phyloP scores from a whole-genome alignment of 75 land plant genomes.

The Azolla pinnata region DNA sequence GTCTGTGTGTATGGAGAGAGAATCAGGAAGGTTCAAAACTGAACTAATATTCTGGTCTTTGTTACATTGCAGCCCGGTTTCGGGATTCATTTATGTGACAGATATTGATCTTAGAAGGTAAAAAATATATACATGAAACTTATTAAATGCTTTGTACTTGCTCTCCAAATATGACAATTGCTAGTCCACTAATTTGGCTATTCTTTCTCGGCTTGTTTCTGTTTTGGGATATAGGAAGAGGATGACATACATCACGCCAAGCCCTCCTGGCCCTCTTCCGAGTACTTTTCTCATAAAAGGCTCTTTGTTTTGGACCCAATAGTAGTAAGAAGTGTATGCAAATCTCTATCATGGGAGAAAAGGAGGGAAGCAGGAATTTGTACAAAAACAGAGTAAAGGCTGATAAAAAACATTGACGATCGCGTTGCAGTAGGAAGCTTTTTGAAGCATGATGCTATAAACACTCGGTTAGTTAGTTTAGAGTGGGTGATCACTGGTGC shows the following conservation, averaged over 20 bases:
- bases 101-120: slow-evolving; percentile 9
- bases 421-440: no score
- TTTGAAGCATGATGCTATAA: no score
- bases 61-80: background rate
- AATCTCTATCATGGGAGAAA: no score
- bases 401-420: no score
- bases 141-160: background rate
- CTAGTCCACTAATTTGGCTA: background rate
- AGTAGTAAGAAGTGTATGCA: background rate
- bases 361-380: no score
- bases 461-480: no score
- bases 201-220: background rate
- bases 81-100: slow-evolving; percentile 12
- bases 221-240: slow-evolving; percentile 6
- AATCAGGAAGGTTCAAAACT: background rate
- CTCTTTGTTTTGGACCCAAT: background rate
- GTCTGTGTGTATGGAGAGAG: background rate
- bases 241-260: slow-evolving; percentile 7
- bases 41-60: background rate
- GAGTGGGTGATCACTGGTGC: no score
- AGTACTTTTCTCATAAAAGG: slow-evolving; percentile 6
- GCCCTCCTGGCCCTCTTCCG: slow-evolving; percentile 9
- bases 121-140: background rate
- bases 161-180: background rate
- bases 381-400: no score